These are phyloP conservation scores for Hanseniaspora thailandica DNA, from an alignment of 805 yeast species.

Conservation along the genomic window DNA sequence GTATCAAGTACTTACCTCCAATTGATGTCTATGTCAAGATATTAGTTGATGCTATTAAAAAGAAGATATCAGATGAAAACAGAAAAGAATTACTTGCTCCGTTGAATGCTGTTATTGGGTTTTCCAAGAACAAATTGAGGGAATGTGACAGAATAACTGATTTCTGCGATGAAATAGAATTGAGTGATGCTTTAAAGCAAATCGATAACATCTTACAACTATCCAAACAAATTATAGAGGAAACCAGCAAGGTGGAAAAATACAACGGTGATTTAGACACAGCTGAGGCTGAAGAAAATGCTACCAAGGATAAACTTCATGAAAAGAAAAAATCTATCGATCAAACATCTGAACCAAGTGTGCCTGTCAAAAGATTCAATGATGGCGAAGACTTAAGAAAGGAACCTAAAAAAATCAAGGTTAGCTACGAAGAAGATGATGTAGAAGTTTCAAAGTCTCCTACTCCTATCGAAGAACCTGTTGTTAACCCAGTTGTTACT, in stretches of 20 bases:
- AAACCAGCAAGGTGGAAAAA: background rate
- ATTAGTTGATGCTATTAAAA: background rate
- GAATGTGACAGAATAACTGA: background rate
- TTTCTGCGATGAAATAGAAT: background rate
- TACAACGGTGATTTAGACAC: constrained; percentile 4
- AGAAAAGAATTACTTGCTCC: constrained; percentile 12
- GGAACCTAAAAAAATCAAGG: background rate
- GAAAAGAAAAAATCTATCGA: constrained; percentile 12
- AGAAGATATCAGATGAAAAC: background rate
- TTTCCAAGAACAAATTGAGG: constrained; percentile 1
- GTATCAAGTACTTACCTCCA: background rate
- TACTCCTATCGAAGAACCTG: background rate
- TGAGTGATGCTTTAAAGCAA: constrained; percentile 16
- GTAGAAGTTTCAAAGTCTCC: background rate
- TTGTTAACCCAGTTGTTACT: background rate
- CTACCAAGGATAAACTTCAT: background rate
- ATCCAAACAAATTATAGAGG: background rate
- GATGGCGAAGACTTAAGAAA: constrained; percentile 4
- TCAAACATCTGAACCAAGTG: background rate
- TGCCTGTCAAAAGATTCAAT: constrained; percentile 4
- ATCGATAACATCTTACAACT: background rate
- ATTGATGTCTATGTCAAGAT: constrained; percentile 8
- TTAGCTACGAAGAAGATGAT: background rate
- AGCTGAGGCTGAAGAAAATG: constrained; percentile 14
- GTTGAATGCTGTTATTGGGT: constrained; percentile 4